These are phyloP conservation scores for Eucalyptus virginea DNA, from an alignment of 345 rosid genomes.

Conservation along the genomic window DNA sequence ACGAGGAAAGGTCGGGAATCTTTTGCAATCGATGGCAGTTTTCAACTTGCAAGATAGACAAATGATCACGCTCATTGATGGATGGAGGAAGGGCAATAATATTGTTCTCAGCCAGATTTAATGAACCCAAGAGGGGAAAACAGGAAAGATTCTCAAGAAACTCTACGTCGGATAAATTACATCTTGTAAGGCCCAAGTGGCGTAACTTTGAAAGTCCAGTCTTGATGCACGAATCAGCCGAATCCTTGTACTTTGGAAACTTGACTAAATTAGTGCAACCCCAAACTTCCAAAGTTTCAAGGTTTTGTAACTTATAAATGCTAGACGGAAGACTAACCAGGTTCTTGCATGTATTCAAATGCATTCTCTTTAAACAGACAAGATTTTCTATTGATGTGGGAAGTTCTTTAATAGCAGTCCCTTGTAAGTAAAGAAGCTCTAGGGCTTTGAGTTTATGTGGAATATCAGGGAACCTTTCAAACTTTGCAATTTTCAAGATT, in stretches of 20 bases:
- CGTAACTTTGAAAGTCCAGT: too few relatives aligned
- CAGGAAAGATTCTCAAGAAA: too few relatives aligned
- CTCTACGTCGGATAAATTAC: too few relatives aligned
- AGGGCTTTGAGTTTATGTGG: neutral
- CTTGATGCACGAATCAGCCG: too few relatives aligned
- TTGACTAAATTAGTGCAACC: accelerated
- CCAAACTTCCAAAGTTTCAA: accelerated
- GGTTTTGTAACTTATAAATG: too few relatives aligned
- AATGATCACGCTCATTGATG: accelerated
- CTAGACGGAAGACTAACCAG: neutral
- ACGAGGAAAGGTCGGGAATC: too few relatives aligned
- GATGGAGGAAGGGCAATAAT: too few relatives aligned
- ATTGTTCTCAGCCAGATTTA: accelerated
- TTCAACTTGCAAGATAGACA: accelerated
- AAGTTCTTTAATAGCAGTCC: neutral
- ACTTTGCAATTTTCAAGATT: accelerated
- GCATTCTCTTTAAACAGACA: accelerated
- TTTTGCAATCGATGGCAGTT: too few relatives aligned
- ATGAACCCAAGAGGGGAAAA: too few relatives aligned
- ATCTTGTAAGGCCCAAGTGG: accelerated
- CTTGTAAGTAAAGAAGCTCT: accelerated
- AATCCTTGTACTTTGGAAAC: too few relatives aligned
- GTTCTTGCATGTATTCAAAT: neutral
- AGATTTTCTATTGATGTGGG: neutral
- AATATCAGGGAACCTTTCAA: neutral